Evolutionary conservation across 148 eudicot species (phyloP).

Genomic region (Rhododendron ovatum): DNA sequence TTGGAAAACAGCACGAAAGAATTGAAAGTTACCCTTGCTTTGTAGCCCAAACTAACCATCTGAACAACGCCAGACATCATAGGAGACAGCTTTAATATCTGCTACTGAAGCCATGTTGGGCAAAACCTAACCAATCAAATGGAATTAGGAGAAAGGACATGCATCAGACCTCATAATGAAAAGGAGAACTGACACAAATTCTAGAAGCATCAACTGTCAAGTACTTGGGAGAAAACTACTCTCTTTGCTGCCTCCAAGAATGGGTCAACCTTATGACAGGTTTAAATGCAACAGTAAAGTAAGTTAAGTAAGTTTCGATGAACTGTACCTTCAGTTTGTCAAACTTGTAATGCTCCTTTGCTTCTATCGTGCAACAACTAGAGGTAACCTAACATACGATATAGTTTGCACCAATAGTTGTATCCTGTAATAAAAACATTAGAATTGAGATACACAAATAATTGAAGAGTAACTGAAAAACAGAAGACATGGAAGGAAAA

Average conservation of each 20-base stretch:
- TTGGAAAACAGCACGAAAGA: background rate
- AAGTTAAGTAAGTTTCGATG: background rate
- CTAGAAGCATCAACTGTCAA: background rate
- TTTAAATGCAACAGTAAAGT: background rate
- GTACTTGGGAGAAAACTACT: background rate
- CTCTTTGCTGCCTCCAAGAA: background rate
- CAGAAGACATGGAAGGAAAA: too few species aligned
- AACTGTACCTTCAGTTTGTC: constrained; percentile 49
- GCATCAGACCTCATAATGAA: background rate
- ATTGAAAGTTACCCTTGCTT: constrained; percentile 55
- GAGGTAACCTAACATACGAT: constrained; percentile 62
- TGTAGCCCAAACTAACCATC: constrained; percentile 61
- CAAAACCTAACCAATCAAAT: constrained; percentile 49
- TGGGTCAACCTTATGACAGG: background rate
- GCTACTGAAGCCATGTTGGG: constrained; percentile 96
- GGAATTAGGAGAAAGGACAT: background rate
- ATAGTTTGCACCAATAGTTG: too few species aligned
- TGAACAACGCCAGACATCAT: constrained; percentile 83
- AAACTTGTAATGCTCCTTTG: constrained; percentile 84
- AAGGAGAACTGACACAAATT: background rate
- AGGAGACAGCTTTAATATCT: constrained; percentile 80
- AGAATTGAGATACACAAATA: too few species aligned
- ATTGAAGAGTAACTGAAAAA: too few species aligned
- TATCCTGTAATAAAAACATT: too few species aligned
- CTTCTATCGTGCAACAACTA: constrained; percentile 73